Conservation (phyloP, 176 grass and related monocot species). For the Tillandsia fasciculata region DNA sequence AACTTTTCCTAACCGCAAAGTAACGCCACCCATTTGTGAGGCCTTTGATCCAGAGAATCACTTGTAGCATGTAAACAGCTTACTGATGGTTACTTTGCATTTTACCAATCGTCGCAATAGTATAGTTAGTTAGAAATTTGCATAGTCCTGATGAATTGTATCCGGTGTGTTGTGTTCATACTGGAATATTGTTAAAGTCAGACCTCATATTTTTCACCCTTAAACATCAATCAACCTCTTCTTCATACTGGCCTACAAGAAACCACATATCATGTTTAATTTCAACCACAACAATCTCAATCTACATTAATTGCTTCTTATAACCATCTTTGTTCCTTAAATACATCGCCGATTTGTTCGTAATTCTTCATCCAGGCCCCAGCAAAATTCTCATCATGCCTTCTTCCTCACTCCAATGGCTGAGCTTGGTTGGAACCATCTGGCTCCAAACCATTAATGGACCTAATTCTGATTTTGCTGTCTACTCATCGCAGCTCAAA, state of each 20-base stretch:
- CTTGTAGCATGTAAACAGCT: neutral
- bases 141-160: no score
- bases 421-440: conserved; percentile 80
- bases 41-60: neutral
- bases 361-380: neutral
- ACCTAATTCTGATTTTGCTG: conserved; percentile 79
- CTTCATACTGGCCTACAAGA: conserved; percentile 43
- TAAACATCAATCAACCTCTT: neutral
- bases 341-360: neutral
- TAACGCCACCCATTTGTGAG: neutral
- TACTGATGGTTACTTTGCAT: no score
- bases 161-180: no score
- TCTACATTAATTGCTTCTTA: conserved; percentile 32
- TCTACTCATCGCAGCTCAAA: conserved; percentile 90
- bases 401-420: conserved; percentile 51
- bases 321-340: neutral
- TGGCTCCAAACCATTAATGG: conserved; percentile 97
- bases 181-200: no score
- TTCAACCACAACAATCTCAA: conserved; percentile 28
- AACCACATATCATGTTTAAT: conserved; percentile 29
- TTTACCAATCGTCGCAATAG: no score
- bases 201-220: no score
- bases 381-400: conserved; percentile 21
- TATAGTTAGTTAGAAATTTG: no score
- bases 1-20: neutral